Base-by-base conservation (phyloP, 352 stramenopile species). In the Phytophthora fragariaefolia region DNA sequence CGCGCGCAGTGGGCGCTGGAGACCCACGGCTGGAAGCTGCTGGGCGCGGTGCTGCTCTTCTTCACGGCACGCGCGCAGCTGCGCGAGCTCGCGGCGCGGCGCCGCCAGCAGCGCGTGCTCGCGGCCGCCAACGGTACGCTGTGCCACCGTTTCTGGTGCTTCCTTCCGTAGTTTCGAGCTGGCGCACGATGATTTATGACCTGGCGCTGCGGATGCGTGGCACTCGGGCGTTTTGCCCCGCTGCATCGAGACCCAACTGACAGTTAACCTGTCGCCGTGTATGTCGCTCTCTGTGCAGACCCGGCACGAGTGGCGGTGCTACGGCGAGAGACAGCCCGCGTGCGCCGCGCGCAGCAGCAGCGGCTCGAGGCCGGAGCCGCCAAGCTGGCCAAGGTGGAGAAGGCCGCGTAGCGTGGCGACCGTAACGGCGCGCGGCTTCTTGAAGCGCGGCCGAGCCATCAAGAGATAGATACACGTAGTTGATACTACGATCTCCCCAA, bases 261-360 rank as follows among this genome's bases (percentile, higher is more conserved):
- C n/a, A n/a, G n/a, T n/a, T 38, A 13, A 38, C 30, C 4, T 12
- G 30, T 17, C 30, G 2, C 12, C 30, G 15, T 38, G 34, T 42
- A 42, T 6, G 34, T 42, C 34, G 34, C 34, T 42, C 34, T 42
- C 34, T 42, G 22, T 63, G 34, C 56, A 92, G 82, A 89, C 34
- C 82, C 83, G 2, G 49, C 73, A 22, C 78, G 83, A 27, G 80
- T 92, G 20, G 77, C 74, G 15, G 59, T 86, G 34, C 75, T 92
- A 6, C 70, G 79, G 32, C 74, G 68, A 60, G 82, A 91, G 71
- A 77, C 79, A n/a, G 70, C 77, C 13, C 82, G 80, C 30, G 73
- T 92, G 52, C 80, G 84, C 20, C 54, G 77, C 18, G 58, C 79
- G 57, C 84, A 92, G 71, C 84, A 91, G 40, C 56, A 74, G 56